Conservation (phyloP, 1,284 basidiomycete species). For the Porodaedalea pini region DNA sequence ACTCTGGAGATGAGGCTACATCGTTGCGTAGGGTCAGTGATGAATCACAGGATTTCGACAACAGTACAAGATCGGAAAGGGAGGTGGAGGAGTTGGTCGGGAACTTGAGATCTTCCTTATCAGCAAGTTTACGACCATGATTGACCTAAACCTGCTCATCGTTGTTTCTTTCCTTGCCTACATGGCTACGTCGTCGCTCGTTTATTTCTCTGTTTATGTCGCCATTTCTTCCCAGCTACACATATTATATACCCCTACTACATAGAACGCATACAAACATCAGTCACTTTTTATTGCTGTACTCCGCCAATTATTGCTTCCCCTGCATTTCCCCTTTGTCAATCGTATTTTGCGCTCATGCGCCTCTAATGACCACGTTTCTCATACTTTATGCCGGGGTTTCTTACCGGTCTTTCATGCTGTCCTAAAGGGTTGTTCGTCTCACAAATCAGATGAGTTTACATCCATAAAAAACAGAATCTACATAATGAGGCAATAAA, state of each 20-base stretch:
- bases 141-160: background rate
- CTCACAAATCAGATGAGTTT: background rate
- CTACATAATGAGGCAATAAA: background rate
- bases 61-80: constrained; percentile 31
- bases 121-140: constrained; percentile 2
- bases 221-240: background rate
- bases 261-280: constrained; percentile 1
- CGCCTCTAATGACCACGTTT: too few species aligned
- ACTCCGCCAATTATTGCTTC: background rate
- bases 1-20: constrained; percentile 19
- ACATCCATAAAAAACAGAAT: background rate
- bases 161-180: background rate
- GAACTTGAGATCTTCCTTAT: constrained; percentile 10
- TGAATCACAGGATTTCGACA: constrained; percentile 27
- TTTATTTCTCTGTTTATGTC: background rate
- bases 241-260: background rate
- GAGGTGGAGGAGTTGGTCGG: constrained; percentile 39
- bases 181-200: background rate
- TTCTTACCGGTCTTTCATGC: too few species aligned
- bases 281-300: background rate
- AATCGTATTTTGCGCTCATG: background rate
- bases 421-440: background rate
- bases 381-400: too few species aligned
- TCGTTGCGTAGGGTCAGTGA: constrained; percentile 25
- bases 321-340: background rate